Evolutionary conservation across 2,329 filamentous ascomycete species (phyloP), one percentile per base, ranked within the genome.

Genomic region (Remersonia thermophila): DNA sequence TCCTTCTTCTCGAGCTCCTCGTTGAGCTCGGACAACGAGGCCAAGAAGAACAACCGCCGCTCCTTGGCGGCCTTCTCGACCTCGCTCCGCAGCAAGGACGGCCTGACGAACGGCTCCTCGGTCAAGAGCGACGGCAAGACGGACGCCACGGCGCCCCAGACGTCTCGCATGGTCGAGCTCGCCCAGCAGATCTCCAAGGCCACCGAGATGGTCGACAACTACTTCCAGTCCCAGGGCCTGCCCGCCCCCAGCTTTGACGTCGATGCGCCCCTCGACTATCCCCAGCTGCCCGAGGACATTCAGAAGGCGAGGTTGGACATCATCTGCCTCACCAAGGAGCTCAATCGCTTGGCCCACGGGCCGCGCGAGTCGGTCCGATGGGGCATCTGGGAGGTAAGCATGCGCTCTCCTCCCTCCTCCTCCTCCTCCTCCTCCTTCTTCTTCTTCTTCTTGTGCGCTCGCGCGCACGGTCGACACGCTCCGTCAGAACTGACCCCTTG

Each of bases 281-380:
- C 67, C 1, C 55, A 52, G 16, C 50, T 72, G 13, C 65, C 66
- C 0, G 57, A 58, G 1, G 58, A 69, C 2, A 55, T 70, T 11
- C 60, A 63, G 39, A 54, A 49, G 38, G 62, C 62, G 38, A 59
- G 69, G 23, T 57, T 61, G 36, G 61, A 65, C 37, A 57, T 73
- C 34, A 58, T 71, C 6, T 57, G 57, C 40, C 67, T 68, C 7
- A 65, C 66, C 2, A 62, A 56, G 37, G 65, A 71, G 43, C 55
- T 73, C 11, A 58, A 56, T 2, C 51, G 58, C 32, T 52, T 73
- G 34, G 61, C 66, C 12, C 59, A 64, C 15, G 69, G 69, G 0
- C 68, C 69, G 0, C 56, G 60, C 26, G 67, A 73, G 45, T 57
- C 53, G n/a, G 47, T 73, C 7, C 56, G 69, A 51, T 73, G 66